Percentiles rank a stretch among this genome's conserved stretches.
Evolutionary conservation across 495 filamentous ascomycete species (phyloP).

Genomic region (Aspergillus diversus): DNA sequence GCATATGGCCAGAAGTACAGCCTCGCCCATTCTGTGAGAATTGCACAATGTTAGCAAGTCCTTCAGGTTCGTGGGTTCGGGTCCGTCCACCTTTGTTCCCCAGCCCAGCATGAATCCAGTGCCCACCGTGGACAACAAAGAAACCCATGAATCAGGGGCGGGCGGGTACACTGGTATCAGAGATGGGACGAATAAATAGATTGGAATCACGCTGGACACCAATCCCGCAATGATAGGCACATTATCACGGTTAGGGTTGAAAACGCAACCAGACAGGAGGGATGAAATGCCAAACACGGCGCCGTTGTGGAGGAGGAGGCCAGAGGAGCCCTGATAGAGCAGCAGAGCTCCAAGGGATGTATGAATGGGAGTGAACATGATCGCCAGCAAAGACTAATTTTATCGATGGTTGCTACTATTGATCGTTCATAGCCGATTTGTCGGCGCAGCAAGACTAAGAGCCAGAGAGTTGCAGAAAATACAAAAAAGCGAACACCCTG

Average conservation of each 20-base stretch:
- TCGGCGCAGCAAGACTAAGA: too few species aligned
- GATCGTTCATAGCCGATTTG: too few species aligned
- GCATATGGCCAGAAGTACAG: conserved; percentile 65
- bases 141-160: conserved; percentile 34
- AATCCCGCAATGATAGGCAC: conserved; percentile 55
- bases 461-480: not conserved
- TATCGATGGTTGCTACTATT: too few species aligned
- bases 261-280: conserved; percentile 44
- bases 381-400: not conserved
- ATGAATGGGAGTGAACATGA: conserved; percentile 64
- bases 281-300: conserved; percentile 59
- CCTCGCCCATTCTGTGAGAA: conserved; percentile 51
- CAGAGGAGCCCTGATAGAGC: conserved; percentile 56
- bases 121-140: conserved; percentile 41
- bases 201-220: conserved; percentile 44
- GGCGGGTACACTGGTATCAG: conserved; percentile 49
- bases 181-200: conserved; percentile 46
- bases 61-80: not conserved
- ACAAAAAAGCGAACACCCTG: not conserved
- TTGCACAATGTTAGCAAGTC: not conserved
- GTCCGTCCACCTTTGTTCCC: conserved; percentile 55
- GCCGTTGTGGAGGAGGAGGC: conserved; percentile 59
- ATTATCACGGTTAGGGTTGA: conserved; percentile 42
- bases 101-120: conserved; percentile 55
- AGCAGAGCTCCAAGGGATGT: conserved; percentile 59